These are phyloP conservation scores for Oryza longistaminata DNA, from an alignment of 176 grass and related monocot species.

Conservation along the genomic window DNA sequence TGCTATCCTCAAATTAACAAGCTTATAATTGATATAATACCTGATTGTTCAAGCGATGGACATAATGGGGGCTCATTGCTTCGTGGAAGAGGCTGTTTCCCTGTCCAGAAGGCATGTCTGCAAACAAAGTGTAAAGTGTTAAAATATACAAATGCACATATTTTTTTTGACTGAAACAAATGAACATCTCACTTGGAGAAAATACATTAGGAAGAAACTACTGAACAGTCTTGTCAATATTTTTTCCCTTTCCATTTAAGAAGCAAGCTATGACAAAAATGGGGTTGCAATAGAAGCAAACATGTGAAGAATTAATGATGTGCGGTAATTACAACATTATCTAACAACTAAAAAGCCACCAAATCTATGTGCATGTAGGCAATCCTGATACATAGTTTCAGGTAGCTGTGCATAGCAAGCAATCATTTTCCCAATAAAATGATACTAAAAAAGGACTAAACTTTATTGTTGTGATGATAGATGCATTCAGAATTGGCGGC, in stretches of 20 bases:
- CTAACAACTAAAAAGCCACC: background rate
- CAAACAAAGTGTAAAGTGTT: slow-evolving; percentile 5
- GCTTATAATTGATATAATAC: slow-evolving; percentile 33
- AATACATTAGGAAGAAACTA: background rate
- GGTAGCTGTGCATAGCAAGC: background rate
- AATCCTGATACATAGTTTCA: background rate
- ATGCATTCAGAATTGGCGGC: background rate
- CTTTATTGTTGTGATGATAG: background rate
- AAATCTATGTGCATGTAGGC: background rate
- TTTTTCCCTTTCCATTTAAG: background rate
- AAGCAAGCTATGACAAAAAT: slow-evolving; percentile 4
- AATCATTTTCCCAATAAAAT: background rate
- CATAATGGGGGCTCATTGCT: slow-evolving; percentile 57
- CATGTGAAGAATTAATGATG: background rate
- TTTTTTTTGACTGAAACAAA: too few species aligned
- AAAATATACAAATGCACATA: too few species aligned
- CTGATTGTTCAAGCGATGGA: slow-evolving; percentile 41
- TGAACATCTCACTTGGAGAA: background rate
- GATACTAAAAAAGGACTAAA: background rate
- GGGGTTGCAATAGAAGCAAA: slow-evolving; percentile 12
- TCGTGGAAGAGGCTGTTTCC: slow-evolving; percentile 48
- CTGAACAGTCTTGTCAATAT: background rate
- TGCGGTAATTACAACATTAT: background rate
- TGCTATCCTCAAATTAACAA: background rate
- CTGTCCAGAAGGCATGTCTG: slow-evolving; percentile 56